phyloP scores from a whole-genome alignment of 2,329 filamentous ascomycete genomes.

The Mycogone perniciosa region DNA sequence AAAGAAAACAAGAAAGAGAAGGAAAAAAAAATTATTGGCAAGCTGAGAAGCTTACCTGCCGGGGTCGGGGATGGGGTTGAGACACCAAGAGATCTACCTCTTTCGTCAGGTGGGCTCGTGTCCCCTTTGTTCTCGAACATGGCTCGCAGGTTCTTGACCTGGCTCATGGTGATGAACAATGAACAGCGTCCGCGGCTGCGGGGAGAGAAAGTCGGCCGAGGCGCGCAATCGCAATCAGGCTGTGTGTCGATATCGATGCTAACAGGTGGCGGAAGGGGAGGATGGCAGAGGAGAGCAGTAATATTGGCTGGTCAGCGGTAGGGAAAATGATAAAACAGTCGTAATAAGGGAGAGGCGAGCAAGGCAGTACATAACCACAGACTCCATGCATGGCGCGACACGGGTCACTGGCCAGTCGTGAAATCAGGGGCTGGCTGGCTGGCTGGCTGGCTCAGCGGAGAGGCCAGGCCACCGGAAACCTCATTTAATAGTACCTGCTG shows the following conservation, averaged over 20 bases:
- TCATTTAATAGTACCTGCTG: too few species aligned
- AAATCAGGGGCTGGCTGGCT: conserved; percentile 6
- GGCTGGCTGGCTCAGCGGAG: neutral
- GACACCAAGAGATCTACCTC: conserved; percentile 61
- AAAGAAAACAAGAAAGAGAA: conserved; percentile 26
- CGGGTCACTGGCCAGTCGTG: conserved; percentile 2
- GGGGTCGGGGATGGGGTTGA: conserved; percentile 25
- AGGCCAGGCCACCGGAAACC: neutral
- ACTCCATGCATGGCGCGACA: conserved; percentile 10
- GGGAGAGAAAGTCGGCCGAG: neutral
- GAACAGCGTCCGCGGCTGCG: conserved; percentile 20
- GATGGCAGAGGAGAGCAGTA: conserved; percentile 2
- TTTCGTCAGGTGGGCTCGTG: conserved; percentile 59
- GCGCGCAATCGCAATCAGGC: conserved; percentile 3
- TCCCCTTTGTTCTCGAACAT: conserved; percentile 73
- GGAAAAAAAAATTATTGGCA: conserved; percentile 7
- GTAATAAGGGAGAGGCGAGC: conserved; percentile 8
- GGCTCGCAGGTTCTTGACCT: conserved; percentile 68
- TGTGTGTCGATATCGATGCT: neutral
- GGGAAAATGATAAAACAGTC: conserved; percentile 9
- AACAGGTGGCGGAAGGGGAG: neutral
- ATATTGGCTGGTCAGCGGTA: neutral
- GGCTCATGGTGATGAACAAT: conserved; percentile 47
- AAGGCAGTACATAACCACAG: neutral
- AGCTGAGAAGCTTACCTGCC: conserved; percentile 18